A percentile compares a stretch with the other conserved stretches of the same genome.
Conservation (phyloP, 169 alveolate genomes). For the Neospora caninum region DNA sequence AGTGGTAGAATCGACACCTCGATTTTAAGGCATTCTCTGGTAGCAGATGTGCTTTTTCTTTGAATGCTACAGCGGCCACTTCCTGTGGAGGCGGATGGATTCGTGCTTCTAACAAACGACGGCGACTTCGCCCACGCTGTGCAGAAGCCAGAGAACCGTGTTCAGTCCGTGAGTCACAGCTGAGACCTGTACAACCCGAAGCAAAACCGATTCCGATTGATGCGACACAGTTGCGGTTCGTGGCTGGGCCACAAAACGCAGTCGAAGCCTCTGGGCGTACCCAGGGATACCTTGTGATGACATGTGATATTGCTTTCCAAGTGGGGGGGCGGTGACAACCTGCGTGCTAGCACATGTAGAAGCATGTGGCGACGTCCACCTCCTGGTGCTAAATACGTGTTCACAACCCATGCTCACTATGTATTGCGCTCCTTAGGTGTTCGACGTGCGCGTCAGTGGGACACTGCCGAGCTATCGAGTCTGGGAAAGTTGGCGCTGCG, state of each 20-base stretch:
- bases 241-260: no score
- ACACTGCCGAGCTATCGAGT: background rate
- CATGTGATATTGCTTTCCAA: no score
- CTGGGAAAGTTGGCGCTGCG: slow-evolving; percentile 34
- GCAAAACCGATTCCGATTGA: no score
- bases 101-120: slow-evolving; percentile 66
- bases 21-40: background rate
- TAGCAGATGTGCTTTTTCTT: background rate
- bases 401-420: no score
- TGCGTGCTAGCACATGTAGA: no score
- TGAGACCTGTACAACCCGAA: no score
- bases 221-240: no score
- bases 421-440: background rate
- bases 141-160: slow-evolving; percentile 46
- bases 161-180: slow-evolving; percentile 31
- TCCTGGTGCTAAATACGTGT: no score
- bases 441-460: slow-evolving; percentile 27
- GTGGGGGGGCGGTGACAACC: no score
- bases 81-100: slow-evolving; percentile 61
- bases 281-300: no score
- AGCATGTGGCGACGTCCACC: no score
- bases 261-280: no score
- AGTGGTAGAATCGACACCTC: background rate
- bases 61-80: slow-evolving; percentile 25
- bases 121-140: slow-evolving; percentile 59